phyloP scores from a whole-genome alignment of 2,329 filamentous ascomycete species.

The Fusarium sp. region DNA sequence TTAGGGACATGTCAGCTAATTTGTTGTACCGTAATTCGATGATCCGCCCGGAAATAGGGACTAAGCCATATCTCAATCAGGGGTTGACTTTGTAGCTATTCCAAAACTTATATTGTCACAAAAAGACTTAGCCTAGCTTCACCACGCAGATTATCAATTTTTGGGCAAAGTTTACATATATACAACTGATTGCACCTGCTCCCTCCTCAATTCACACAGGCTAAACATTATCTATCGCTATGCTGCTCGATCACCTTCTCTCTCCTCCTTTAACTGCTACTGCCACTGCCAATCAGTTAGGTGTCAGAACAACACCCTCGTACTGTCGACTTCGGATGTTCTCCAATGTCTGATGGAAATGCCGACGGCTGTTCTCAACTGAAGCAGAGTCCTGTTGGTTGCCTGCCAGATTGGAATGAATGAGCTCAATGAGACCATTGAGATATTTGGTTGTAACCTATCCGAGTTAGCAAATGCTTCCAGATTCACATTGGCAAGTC shows the following conservation, averaged over 20 bases:
- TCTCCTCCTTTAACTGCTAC: constrained; percentile 1
- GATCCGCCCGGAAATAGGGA: neutral
- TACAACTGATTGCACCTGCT: constrained; percentile 45
- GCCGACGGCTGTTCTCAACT: constrained; percentile 89
- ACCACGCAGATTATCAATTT: constrained; percentile 32
- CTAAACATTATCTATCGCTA: constrained; percentile 50
- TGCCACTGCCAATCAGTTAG: constrained; percentile 56
- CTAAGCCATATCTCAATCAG: too few relatives aligned
- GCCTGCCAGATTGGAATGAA: constrained; percentile 93
- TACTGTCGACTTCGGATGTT: constrained; percentile 94
- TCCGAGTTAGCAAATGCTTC: constrained; percentile 28
- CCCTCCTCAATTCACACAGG: constrained; percentile 26
- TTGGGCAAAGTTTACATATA: constrained; percentile 48
- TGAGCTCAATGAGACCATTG: constrained; percentile 97
- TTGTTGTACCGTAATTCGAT: neutral
- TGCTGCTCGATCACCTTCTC: constrained; percentile 26
- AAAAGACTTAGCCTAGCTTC: constrained; percentile 7
- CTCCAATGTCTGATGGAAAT: constrained; percentile 94
- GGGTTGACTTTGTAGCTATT: neutral
- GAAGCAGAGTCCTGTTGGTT: constrained; percentile 85
- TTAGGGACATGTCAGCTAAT: constrained; percentile 11
- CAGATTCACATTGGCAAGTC: constrained; percentile 40
- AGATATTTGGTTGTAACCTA: constrained; percentile 95
- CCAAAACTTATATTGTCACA: constrained; percentile 25
- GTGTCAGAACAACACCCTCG: constrained; percentile 86